Evolutionary conservation across 2,329 filamentous ascomycete genomes (phyloP), one percentile per base, ranked within the genome.

Genomic region (Exophiala mesophila): DNA sequence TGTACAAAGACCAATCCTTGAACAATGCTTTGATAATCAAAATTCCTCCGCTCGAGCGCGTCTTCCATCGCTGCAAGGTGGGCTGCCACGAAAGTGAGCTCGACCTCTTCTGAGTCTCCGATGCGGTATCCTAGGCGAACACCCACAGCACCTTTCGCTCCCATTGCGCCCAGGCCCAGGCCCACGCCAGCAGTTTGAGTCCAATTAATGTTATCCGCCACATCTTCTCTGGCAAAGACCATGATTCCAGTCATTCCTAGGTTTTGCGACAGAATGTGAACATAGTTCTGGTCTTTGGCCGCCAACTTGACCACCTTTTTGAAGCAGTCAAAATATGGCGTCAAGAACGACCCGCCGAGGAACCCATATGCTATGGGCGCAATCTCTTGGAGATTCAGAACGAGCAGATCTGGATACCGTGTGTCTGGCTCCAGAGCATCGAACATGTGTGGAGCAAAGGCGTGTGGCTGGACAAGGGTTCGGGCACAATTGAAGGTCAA

Each of bases 101-200:
- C 36, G 50, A 58, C 15, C 23, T 26, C 23, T 53, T 20, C 52
- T 56, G 33, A 53, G 58, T 43, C 61, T 50, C 4, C 57, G 58
- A 16, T 60, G 60, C 3, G 68, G 62, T 29, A 69, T 10, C 78
- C 73, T 31, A 92, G 65, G 23, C 88, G 75, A 47, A 90, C 72
- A 0, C 84, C 92, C 1, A 94, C 84, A 3, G 88, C 90, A 20
- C 90, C 92, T 66, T 98, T 98, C 64, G 96, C 96, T 12, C 88
- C 92, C 83, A 95, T 92, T 36, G 90, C 83, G 44, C 81, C 82
- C 1, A 88, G 64, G 1, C 92, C 92, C 36, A 96, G 84, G 0
- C 92, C 89, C 2, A 88, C 83, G 39, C 85, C 85, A 2, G 84
- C 87, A n/a, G 78, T 81, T 52, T 87, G 77, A n/a, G 92, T 68